These are phyloP conservation scores for Cladosporium austrohemisphaericum DNA, from an alignment of 2,329 filamentous ascomycete genomes.

Conservation along the genomic window DNA sequence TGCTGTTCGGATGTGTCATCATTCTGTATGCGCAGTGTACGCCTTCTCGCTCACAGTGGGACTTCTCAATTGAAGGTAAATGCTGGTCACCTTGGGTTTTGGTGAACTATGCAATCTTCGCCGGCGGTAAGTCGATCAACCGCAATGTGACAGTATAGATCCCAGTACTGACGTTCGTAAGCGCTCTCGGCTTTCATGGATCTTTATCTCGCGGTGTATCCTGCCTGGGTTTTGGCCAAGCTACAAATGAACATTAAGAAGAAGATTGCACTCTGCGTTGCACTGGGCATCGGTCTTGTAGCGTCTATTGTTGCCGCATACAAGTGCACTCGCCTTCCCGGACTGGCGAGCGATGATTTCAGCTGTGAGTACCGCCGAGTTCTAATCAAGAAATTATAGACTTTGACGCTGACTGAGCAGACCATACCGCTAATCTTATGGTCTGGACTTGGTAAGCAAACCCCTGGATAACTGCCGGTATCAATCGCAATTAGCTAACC, in stretches of 20 bases:
- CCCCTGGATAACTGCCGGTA: neutral
- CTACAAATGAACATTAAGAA: slow-evolving; percentile 40
- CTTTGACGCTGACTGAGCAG: neutral
- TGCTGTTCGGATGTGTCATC: slow-evolving; percentile 4
- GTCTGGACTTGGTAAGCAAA: slow-evolving; percentile 39
- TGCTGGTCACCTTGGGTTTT: slow-evolving; percentile 7
- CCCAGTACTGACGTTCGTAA: neutral
- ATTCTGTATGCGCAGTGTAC: slow-evolving; percentile 8
- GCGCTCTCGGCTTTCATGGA: slow-evolving; percentile 28
- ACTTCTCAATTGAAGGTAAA: slow-evolving; percentile 4
- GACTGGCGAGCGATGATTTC: slow-evolving; percentile 30
- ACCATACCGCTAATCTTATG: slow-evolving; percentile 41
- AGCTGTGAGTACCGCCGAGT: slow-evolving; percentile 27
- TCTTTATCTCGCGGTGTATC: slow-evolving; percentile 44
- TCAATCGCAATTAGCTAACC: neutral
- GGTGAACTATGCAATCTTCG: slow-evolving; percentile 3
- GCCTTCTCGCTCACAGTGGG: slow-evolving; percentile 4
- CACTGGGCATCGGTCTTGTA: slow-evolving; percentile 41
- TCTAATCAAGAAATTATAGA: neutral
- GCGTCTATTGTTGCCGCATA: slow-evolving; percentile 33
- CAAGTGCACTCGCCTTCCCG: slow-evolving; percentile 32
- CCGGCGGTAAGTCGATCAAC: neutral
- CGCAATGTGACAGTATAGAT: too few relatives aligned
- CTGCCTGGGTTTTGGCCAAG: slow-evolving; percentile 36
- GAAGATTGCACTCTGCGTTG: slow-evolving; percentile 39